Conservation (phyloP, 805 yeast genomes). For the Millerozyma acaciae region DNA sequence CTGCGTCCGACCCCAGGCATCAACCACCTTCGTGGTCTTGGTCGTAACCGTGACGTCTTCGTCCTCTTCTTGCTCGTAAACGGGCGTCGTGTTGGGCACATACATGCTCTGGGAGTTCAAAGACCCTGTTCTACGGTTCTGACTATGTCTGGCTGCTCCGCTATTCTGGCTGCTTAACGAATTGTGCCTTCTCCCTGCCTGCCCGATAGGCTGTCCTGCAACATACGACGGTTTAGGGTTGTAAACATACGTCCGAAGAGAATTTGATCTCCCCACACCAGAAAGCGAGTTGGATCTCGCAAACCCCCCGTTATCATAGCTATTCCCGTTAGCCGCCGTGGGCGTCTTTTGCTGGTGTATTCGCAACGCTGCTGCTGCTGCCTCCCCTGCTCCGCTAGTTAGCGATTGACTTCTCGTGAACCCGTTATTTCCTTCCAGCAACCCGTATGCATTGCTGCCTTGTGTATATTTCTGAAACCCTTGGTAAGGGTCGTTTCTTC, state of each 20-base stretch:
- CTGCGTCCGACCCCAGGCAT: slow-evolving; percentile 35
- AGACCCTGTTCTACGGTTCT: slow-evolving; percentile 8
- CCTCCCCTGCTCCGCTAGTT: slow-evolving; percentile 34
- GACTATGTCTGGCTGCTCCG: slow-evolving; percentile 1
- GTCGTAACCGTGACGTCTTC: slow-evolving; percentile 33
- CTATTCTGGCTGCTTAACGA: slow-evolving; percentile 14
- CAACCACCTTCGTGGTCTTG: slow-evolving; percentile 40
- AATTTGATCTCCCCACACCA: slow-evolving; percentile 22
- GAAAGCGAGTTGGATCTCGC: slow-evolving; percentile 24
- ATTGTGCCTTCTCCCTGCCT: slow-evolving; percentile 13
- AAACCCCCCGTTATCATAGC: too few species aligned
- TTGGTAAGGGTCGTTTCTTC: slow-evolving; percentile 21
- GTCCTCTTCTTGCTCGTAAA: slow-evolving; percentile 14
- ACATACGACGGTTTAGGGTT: slow-evolving; percentile 37
- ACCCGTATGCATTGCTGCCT: slow-evolving; percentile 20
- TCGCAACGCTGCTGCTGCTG: slow-evolving; percentile 39
- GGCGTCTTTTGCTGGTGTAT: slow-evolving; percentile 22
- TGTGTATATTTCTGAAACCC: slow-evolving; percentile 33
- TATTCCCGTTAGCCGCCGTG: slow-evolving; percentile 5
- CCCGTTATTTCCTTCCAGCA: slow-evolving; percentile 7
- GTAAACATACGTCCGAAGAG: slow-evolving; percentile 34
- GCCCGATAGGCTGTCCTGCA: slow-evolving; percentile 23
- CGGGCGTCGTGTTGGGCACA: slow-evolving; percentile 6
- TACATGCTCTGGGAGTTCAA: slow-evolving; percentile 8
- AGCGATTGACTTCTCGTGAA: slow-evolving; percentile 23